These are phyloP conservation scores for Boletellus sp. DNA, from an alignment of 768 basidiomycete species.

Conservation along the genomic window DNA sequence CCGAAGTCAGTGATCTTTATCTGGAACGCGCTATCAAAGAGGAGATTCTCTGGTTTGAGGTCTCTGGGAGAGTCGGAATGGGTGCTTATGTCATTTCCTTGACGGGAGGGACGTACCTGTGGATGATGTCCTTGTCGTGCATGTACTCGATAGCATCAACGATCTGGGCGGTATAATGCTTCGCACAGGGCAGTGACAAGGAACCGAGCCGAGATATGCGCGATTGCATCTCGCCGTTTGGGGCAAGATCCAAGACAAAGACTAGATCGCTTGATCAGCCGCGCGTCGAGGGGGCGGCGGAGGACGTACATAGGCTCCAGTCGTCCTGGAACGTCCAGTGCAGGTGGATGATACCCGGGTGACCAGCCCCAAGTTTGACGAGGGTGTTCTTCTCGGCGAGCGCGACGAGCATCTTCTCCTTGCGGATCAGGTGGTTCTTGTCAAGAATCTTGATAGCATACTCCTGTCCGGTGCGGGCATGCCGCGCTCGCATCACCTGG, in stretches of 20 bases:
- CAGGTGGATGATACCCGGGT: slow-evolving; percentile 79
- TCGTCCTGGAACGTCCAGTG: slow-evolving; percentile 86
- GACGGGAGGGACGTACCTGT: slow-evolving; percentile 48
- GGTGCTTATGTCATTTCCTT: slow-evolving; percentile 10
- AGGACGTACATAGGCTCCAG: slow-evolving; percentile 71
- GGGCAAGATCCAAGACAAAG: slow-evolving; percentile 73
- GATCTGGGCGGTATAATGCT: slow-evolving; percentile 87
- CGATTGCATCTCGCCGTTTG: slow-evolving; percentile 75
- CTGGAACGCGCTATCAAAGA: slow-evolving; percentile 82
- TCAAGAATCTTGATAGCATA: slow-evolving; percentile 82
- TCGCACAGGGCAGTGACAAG: slow-evolving; percentile 67
- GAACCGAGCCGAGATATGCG: slow-evolving; percentile 80
- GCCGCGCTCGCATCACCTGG: slow-evolving; percentile 57
- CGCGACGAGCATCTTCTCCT: slow-evolving; percentile 76
- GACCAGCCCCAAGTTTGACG: slow-evolving; percentile 56
- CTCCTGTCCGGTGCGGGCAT: slow-evolving; percentile 52
- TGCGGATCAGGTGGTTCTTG: slow-evolving; percentile 76
- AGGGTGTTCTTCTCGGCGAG: slow-evolving; percentile 78
- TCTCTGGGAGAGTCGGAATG: slow-evolving; percentile 42
- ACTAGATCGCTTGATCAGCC: slow-evolving; percentile 40
- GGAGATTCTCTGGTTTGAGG: slow-evolving; percentile 83
- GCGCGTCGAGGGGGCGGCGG: not conserved
- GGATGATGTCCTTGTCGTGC: slow-evolving; percentile 86
- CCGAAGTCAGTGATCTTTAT: slow-evolving; percentile 98
- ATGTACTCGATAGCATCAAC: slow-evolving; percentile 88